A percentile compares a stretch with the other conserved stretches of the same genome.
These are phyloP conservation scores for Termitomyces sp. DNA, from an alignment of 768 basidiomycete genomes.

Conservation along the genomic window DNA sequence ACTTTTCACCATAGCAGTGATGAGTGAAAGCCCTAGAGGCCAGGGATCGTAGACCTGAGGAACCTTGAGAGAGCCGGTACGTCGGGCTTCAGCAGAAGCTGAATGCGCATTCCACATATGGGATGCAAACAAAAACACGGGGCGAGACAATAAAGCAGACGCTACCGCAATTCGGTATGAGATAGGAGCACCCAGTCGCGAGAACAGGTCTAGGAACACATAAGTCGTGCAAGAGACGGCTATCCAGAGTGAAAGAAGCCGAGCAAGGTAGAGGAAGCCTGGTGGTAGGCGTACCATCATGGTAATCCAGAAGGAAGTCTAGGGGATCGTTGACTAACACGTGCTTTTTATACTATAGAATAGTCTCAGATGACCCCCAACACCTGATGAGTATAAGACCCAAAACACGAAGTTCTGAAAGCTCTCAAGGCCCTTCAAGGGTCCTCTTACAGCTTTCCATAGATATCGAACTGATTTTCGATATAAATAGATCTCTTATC, in stretches of 20 bases:
- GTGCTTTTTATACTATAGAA: not conserved
- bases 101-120: not conserved
- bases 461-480: not conserved
- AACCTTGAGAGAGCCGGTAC: slow-evolving; percentile 24
- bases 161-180: not conserved
- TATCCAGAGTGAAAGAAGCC: slow-evolving; percentile 1
- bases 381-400: not conserved
- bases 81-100: not conserved
- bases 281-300: slow-evolving; percentile 1
- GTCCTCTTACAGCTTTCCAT: not conserved
- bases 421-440: no score
- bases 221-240: not conserved
- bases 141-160: slow-evolving; percentile 5
- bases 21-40: slow-evolving; percentile 30
- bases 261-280: slow-evolving; percentile 7
- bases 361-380: not conserved
- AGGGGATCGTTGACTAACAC: not conserved
- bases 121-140: not conserved
- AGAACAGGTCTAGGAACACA: slow-evolving; percentile 1
- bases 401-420: not conserved
- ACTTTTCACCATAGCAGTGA: slow-evolving; percentile 17
- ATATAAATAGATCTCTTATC: not conserved
- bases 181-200: not conserved
- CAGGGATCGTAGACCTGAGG: slow-evolving; percentile 26
- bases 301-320: not conserved